Percentiles rank a stretch among this genome's conserved stretches.
Evolutionary conservation across 768 basidiomycete genomes (phyloP).

Genomic region (Leccinum broughii): DNA sequence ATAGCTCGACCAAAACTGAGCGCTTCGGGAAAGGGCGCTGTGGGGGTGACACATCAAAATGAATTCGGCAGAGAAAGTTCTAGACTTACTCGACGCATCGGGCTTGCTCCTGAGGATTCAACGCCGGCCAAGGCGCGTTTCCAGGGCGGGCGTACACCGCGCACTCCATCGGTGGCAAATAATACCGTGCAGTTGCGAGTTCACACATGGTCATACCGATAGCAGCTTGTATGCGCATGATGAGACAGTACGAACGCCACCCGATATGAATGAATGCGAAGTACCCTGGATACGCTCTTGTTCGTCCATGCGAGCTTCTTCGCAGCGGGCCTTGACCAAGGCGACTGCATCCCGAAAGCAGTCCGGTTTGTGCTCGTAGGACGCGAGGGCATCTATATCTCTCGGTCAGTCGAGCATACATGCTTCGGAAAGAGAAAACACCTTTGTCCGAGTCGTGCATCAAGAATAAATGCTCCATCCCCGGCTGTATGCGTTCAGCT

Average conservation of each 20-base stretch:
- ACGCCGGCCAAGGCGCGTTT: constrained; percentile 3
- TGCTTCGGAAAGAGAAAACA: constrained; percentile 6
- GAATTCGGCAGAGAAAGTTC: not conserved
- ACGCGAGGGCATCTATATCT: constrained; percentile 40
- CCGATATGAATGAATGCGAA: not conserved
- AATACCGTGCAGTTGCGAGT: constrained; percentile 69
- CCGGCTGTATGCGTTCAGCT: constrained; percentile 15
- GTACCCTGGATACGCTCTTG: constrained; percentile 61
- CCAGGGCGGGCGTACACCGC: constrained; percentile 17
- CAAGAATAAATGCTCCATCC: constrained; percentile 18
- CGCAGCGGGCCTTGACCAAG: constrained; percentile 50
- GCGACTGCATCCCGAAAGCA: constrained; percentile 60
- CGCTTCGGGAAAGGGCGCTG: constrained; percentile 73
- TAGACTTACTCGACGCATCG: constrained; percentile 52
- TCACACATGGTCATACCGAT: constrained; percentile 81
- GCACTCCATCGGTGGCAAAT: constrained; percentile 70
- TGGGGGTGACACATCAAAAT: not conserved
- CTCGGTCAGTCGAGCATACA: not conserved
- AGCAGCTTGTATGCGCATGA: constrained; percentile 51
- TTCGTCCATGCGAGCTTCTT: constrained; percentile 59
- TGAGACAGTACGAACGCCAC: not conserved
- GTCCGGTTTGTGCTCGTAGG: constrained; percentile 51
- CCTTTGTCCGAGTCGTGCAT: constrained; percentile 5
- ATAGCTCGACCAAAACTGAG: constrained; percentile 85
- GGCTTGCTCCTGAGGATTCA: constrained; percentile 35